Base-by-base conservation (phyloP, 1,139 yeast genomes). In the Lodderomyces pseudojiufengensis region DNA sequence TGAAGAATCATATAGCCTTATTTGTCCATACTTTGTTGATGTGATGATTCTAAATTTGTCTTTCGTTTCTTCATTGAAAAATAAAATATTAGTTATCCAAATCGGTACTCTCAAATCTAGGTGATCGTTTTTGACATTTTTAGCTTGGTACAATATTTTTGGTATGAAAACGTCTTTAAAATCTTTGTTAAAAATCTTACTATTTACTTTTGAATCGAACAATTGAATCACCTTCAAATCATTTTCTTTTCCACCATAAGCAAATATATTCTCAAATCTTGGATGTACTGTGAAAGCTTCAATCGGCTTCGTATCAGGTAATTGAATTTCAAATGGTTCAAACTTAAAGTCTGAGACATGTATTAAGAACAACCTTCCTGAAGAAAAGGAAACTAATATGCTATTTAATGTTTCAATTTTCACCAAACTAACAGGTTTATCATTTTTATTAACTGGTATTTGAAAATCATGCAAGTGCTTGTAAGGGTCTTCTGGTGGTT, bases 181-280 rank as follows among this genome's bases (percentile, higher is more conserved):
- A 14, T 44, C 34, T 7, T 51, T 41, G 27, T 46, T 36, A 49
- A 48, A 48, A 6, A 52, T 27, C n/a, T 50, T 39, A 26, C 47
- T 45, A 33, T 49, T 48, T 13, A 54, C 33, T 14, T 47, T 51
- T 18, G 45, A 46, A 4, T 59, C 59, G 33, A 62, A 66, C 12
- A 81, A 43, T 35, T 66, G 57, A 2, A 78, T 57, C 14, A 84
- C 57, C 41, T 73, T 74, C 3, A 82, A 61, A 47, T 82, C 83
- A 44, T 78, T 76, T 47, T 84, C 88, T 52, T 82, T 77, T 29
- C 94, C 95, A 32, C 92, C 95, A 50, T 63, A 74, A 0, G 86
- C 90, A 57, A 78, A 75, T 2, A 77, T 54, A 14, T 76, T 72
- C 21, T 55, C 51, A 26, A 58, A 59, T 31, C 57, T 53, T 7